A percentile compares a stretch with the other conserved stretches of the same genome.
phyloP scores from a whole-genome alignment of 2,329 filamentous ascomycete species.

The Microdochium paspali region DNA sequence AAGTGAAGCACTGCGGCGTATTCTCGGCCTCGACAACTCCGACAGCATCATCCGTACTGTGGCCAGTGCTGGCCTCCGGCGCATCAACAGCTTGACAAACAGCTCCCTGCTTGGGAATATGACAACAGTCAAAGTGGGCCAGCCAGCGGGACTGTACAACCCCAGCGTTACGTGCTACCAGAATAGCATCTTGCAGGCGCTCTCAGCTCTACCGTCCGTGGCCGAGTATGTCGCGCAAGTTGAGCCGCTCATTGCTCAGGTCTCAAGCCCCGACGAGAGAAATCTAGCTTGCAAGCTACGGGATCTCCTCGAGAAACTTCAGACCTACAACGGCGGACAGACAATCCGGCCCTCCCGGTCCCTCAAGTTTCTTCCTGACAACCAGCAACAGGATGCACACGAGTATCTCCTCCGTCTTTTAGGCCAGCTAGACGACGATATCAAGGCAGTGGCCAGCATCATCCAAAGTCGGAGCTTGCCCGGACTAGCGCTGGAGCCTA shows the following conservation, averaged over 20 bases:
- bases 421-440: slow-evolving; percentile 74
- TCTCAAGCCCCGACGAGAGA: slow-evolving; percentile 19
- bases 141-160: slow-evolving; percentile 70
- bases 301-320: slow-evolving; percentile 60
- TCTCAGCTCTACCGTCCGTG: slow-evolving; percentile 67
- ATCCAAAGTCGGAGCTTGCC: slow-evolving; percentile 16
- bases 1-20: slow-evolving; percentile 52
- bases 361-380: too few relatives aligned
- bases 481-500: slow-evolving; percentile 31
- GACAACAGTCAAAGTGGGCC: slow-evolving; percentile 28
- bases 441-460: slow-evolving; percentile 37
- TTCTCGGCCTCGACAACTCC: slow-evolving; percentile 48
- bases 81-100: slow-evolving; percentile 40
- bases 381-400: slow-evolving; percentile 95
- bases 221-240: slow-evolving; percentile 51
- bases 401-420: slow-evolving; percentile 92
- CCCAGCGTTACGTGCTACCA: slow-evolving; percentile 96
- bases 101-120: background rate
- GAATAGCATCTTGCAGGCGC: slow-evolving; percentile 83
- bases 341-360: too few relatives aligned
- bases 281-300: slow-evolving; percentile 43
- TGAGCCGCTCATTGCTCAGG: slow-evolving; percentile 44
- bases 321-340: too few relatives aligned
- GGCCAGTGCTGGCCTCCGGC: slow-evolving; percentile 47
- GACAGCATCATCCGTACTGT: slow-evolving; percentile 46